Evolutionary conservation across 306 rosid genomes (phyloP), one percentile per base, ranked within the genome.

Genomic region (Vigna trinervia): DNA sequence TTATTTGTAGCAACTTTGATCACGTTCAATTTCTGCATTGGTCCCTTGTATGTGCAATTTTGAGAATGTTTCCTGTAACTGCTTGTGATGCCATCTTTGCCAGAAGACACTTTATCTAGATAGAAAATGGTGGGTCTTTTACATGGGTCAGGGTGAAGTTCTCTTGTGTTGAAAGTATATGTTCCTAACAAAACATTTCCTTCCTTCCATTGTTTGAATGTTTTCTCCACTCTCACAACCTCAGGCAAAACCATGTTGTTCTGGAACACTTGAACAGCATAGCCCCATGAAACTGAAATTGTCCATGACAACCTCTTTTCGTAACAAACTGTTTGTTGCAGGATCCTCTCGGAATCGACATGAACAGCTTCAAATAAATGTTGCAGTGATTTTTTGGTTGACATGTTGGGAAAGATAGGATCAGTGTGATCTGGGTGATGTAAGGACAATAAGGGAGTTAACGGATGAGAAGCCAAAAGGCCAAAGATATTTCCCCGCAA

Each of bases 221-320:
- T 94, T 73, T 56, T 26, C 57, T 87, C 86, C 7, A 84, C 88
- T 1, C 74, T 82, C 13, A 89, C 74, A 62, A 74, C 81, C 36
- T 90, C 89, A 1, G 90, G 89, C 54, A 92, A 74, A 77, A 39
- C 51, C 14, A 84, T 15, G 13, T 87, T 86, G 58, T 78, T 72
- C 13, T 78, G 84, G 66, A 79, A 83, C 46, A 94, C 81, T 58
- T 90, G 97, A 72, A 92, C 89, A n/a, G 93, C 93, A 63, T 92
- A 92, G n/a, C 97, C 97, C 98, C 98, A 94, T 38, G 98, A 92
- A 17, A 94, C 90, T 0, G 87, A 81, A 54, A 94, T 43, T 2
- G 98, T 94, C 88, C 90, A 86, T 6, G 88, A 75, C 63, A 80
- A 89, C 82, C 78, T 77, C 30, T 65, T 87, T 10, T 94, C 92